Evolutionary conservation across 768 basidiomycete species (phyloP).

Genomic region (Dentipellis fragilis): DNA sequence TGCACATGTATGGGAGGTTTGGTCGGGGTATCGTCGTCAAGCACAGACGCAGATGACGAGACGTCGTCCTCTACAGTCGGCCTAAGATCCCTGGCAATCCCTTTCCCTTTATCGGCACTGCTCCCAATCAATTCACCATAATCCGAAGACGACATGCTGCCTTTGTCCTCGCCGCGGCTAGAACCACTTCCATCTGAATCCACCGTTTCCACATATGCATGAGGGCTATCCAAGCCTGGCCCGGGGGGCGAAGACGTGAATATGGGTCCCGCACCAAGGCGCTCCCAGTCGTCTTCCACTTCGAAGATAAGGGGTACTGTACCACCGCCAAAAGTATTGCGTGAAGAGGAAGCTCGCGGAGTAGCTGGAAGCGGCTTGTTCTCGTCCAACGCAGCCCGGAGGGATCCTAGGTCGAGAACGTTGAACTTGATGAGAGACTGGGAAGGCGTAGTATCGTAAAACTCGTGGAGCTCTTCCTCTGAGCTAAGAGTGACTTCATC

Average conservation of each 20-base stretch:
- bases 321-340: constrained; percentile 52
- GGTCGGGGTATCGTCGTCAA: constrained; percentile 28
- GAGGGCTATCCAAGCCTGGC: constrained; percentile 32
- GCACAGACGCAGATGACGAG: constrained; percentile 33
- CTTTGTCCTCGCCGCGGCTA: background rate
- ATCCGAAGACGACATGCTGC: background rate
- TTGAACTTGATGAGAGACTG: constrained; percentile 42
- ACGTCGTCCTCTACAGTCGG: constrained; percentile 23
- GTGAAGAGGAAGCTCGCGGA: constrained; percentile 26
- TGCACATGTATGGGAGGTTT: constrained; percentile 59
- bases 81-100: constrained; percentile 16
- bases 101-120: constrained; percentile 41
- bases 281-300: constrained; percentile 56
- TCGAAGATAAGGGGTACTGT: constrained; percentile 37
- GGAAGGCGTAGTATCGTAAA: constrained; percentile 31
- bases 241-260: constrained; percentile 22
- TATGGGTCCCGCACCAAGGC: constrained; percentile 34
- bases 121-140: constrained; percentile 5
- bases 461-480: constrained; percentile 69
- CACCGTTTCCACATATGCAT: constrained; percentile 57
- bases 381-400: constrained; percentile 22
- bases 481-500: constrained; percentile 74
- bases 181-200: constrained; percentile 26
- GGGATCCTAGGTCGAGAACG: constrained; percentile 45
- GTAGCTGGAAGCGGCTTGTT: constrained; percentile 23